Percentiles rank a stretch among this genome's conserved stretches.
These are phyloP conservation scores for Saturnispora sekii DNA, from an alignment of 805 yeast genomes.

Conservation along the genomic window DNA sequence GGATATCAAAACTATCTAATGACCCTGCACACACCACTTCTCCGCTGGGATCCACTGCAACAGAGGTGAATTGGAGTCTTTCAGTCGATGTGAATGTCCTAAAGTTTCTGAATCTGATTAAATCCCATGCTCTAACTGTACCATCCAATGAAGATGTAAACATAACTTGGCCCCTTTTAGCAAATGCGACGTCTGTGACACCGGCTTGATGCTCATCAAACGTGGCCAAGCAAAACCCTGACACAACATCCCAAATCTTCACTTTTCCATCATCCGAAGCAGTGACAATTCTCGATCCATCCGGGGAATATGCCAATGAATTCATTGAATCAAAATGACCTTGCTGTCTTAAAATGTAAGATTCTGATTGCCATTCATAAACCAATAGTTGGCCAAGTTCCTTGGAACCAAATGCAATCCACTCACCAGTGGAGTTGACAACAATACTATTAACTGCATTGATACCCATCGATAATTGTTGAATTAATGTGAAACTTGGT, in stretches of 20 bases:
- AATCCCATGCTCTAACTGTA: constrained; percentile 95
- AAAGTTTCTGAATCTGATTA: constrained; percentile 85
- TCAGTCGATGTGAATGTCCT: constrained; percentile 89
- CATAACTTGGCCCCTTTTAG: constrained; percentile 81
- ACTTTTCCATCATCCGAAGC: constrained; percentile 96
- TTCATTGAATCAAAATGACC: constrained; percentile 93
- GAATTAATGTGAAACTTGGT: constrained; percentile 70
- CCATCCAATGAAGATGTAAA: constrained; percentile 93
- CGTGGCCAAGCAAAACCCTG: constrained; percentile 89
- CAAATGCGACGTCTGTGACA: constrained; percentile 80
- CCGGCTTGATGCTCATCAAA: constrained; percentile 86
- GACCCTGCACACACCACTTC: constrained; percentile 96
- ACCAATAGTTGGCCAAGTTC: constrained; percentile 88
- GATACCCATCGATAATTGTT: constrained; percentile 86
- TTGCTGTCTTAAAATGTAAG: constrained; percentile 90
- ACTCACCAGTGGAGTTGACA: constrained; percentile 80
- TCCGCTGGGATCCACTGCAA: constrained; percentile 96
- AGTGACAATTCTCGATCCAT: constrained; percentile 85
- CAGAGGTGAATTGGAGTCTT: constrained; percentile 73
- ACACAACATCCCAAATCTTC: constrained; percentile 88
- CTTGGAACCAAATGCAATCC: constrained; percentile 93
- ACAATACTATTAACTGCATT: constrained; percentile 76
- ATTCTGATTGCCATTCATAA: constrained; percentile 98
- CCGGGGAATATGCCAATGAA: constrained; percentile 81
- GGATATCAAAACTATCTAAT: constrained; percentile 78